phyloP scores from a whole-genome alignment of 164 flowering plant genomes.

The Santalum album region DNA sequence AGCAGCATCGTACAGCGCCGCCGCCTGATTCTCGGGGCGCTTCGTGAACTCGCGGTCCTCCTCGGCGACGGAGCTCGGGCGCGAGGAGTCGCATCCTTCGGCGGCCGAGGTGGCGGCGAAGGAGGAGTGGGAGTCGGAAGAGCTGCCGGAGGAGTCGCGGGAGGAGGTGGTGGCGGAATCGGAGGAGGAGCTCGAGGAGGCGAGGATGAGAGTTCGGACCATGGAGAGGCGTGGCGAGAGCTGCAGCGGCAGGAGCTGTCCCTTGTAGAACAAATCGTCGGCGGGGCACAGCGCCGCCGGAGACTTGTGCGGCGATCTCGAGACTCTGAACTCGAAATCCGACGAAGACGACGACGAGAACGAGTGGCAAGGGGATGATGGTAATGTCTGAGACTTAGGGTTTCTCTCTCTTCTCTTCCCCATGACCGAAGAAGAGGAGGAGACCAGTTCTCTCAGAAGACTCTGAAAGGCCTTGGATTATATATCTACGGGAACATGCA shows the following conservation, averaged over 20 bases:
- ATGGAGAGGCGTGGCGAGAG: slow-evolving; percentile 78
- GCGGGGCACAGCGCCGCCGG: slow-evolving; percentile 60
- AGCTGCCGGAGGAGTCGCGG: slow-evolving; percentile 65
- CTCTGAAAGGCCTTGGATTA: too few species aligned
- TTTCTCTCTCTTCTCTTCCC: slow-evolving; percentile 14
- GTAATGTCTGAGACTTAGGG: slow-evolving; percentile 33
- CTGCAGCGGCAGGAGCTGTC: slow-evolving; percentile 81
- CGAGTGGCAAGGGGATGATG: slow-evolving; percentile 61
- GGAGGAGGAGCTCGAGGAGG: slow-evolving; percentile 52
- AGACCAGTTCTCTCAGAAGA: too few species aligned
- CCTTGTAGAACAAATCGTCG: slow-evolving; percentile 93
- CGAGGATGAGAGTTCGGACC: slow-evolving; percentile 65
- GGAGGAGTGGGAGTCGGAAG: slow-evolving; percentile 35
- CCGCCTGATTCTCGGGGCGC: too few species aligned
- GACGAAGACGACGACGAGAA: slow-evolving; percentile 71
- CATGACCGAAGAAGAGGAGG: too few species aligned
- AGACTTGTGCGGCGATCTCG: slow-evolving; percentile 58
- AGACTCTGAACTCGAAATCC: slow-evolving; percentile 82
- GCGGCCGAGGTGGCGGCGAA: slow-evolving; percentile 26
- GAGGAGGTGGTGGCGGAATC: slow-evolving; percentile 43
- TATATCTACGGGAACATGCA: too few species aligned
- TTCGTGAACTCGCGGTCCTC: slow-evolving; percentile 33
- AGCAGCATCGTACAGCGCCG: too few species aligned
- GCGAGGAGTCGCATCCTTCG: slow-evolving; percentile 55
- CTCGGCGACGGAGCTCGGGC: slow-evolving; percentile 68